These are phyloP conservation scores for Candida hungchunana DNA, from an alignment of 805 yeast genomes.

Conservation along the genomic window DNA sequence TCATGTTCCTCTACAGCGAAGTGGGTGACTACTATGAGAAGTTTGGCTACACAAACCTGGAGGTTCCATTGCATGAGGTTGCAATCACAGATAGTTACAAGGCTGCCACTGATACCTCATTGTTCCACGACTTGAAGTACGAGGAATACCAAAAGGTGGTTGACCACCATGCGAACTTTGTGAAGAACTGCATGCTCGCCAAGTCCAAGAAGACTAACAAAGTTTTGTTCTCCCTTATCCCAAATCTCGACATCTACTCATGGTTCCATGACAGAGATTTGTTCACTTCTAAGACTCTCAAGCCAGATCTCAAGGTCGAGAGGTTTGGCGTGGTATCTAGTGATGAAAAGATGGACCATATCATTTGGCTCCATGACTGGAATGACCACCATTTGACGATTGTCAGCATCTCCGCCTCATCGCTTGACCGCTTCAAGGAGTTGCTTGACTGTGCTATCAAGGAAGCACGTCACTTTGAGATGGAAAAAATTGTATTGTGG, in stretches of 20 bases:
- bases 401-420: conserved; percentile 11
- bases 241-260: conserved; percentile 33
- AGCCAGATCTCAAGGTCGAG: conserved; percentile 14
- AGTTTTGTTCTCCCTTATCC: conserved; percentile 30
- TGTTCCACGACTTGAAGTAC: conserved; percentile 25
- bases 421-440: conserved; percentile 22
- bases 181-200: conserved; percentile 19
- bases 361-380: conserved; percentile 45
- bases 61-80: conserved; percentile 34
- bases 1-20: conserved; percentile 62
- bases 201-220: conserved; percentile 19
- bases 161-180: conserved; percentile 23
- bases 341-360: conserved; percentile 29
- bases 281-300: conserved; percentile 30
- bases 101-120: conserved; percentile 3
- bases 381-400: conserved; percentile 28
- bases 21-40: conserved; percentile 62
- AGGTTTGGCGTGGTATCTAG: conserved; percentile 29
- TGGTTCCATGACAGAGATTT: conserved; percentile 41
- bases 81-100: conserved; percentile 16
- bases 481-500: conserved; percentile 36
- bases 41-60: conserved; percentile 52
- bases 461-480: conserved; percentile 30
- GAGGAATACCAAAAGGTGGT: conserved; percentile 31
- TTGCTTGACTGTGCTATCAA: conserved; percentile 30